These are phyloP conservation scores for Fusarium abutilonis DNA, from an alignment of 2,329 filamentous ascomycete species.

Conservation along the genomic window DNA sequence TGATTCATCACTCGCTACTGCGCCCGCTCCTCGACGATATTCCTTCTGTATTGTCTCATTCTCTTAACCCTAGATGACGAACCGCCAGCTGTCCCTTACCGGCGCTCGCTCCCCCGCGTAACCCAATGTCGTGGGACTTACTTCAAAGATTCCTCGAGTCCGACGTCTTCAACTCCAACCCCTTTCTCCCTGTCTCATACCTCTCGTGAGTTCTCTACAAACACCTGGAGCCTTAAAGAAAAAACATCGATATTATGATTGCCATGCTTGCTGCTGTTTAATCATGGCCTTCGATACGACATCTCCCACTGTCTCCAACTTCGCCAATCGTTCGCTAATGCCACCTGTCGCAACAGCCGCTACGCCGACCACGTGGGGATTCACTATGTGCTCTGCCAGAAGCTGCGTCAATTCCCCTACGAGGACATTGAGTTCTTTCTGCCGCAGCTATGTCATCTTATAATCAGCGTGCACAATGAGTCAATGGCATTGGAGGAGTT, in stretches of 20 bases:
- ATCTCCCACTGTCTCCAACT: slow-evolving; percentile 30
- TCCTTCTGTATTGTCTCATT: slow-evolving; percentile 15
- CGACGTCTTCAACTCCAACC: slow-evolving; percentile 92
- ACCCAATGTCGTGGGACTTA: slow-evolving; percentile 82
- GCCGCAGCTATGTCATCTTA: slow-evolving; percentile 85
- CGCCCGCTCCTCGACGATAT: neutral
- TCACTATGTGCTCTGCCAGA: slow-evolving; percentile 87
- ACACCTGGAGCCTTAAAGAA: slow-evolving; percentile 1
- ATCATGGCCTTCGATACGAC: slow-evolving; percentile 1
- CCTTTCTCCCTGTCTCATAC: slow-evolving; percentile 88
- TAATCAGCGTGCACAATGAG: slow-evolving; percentile 89
- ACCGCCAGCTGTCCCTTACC: slow-evolving; percentile 47
- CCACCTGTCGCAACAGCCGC: slow-evolving; percentile 64
- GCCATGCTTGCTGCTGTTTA: neutral
- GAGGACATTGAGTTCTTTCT: slow-evolving; percentile 94
- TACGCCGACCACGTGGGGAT: slow-evolving; percentile 92
- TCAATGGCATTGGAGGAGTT: slow-evolving; percentile 92
- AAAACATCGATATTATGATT: neutral
- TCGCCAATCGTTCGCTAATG: slow-evolving; percentile 39
- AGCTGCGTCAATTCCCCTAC: slow-evolving; percentile 88
- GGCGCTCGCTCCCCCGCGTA: slow-evolving; percentile 49
- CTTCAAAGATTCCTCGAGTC: slow-evolving; percentile 91
- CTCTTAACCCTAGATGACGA: slow-evolving; percentile 52
- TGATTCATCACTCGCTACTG: slow-evolving; percentile 21
- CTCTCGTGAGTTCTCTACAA: slow-evolving; percentile 72